phyloP scores from a whole-genome alignment of 176 grass and related monocot species.

The Oryza officinalis region DNA sequence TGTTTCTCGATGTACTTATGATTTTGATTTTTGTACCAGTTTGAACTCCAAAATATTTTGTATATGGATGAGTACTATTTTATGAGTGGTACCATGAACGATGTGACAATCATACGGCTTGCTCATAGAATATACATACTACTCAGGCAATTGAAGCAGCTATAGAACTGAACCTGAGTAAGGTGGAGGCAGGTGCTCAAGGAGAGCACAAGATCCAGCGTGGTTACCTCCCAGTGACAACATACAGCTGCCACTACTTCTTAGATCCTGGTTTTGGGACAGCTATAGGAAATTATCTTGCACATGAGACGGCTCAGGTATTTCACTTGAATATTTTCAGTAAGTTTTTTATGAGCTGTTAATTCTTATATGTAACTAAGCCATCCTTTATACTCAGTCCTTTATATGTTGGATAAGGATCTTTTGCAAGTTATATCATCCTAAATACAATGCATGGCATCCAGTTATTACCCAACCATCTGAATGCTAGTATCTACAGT shows the following conservation, averaged over 20 bases:
- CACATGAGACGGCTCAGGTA: slow-evolving; percentile 80
- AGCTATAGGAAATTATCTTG: slow-evolving; percentile 69
- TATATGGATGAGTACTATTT: neutral
- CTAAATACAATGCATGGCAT: neutral
- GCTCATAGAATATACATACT: slow-evolving; percentile 23
- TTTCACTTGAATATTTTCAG: slow-evolving; percentile 6
- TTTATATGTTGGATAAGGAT: slow-evolving; percentile 31
- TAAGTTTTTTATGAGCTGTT: slow-evolving; percentile 21
- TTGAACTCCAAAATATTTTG: slow-evolving; percentile 18
- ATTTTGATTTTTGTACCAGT: neutral
- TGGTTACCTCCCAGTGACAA: slow-evolving; percentile 93
- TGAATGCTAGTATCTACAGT: slow-evolving; percentile 20
- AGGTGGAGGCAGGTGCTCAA: slow-evolving; percentile 93
- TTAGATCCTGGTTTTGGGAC: slow-evolving; percentile 75
- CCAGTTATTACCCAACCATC: slow-evolving; percentile 10
- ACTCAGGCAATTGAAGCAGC: slow-evolving; percentile 92
- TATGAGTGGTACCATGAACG: neutral
- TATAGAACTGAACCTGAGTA: slow-evolving; percentile 86
- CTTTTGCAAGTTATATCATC: slow-evolving; percentile 8
- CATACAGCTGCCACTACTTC: slow-evolving; percentile 89
- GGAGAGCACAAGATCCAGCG: slow-evolving; percentile 99
- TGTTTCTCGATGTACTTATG: slow-evolving; percentile 11
- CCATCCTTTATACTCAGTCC: slow-evolving; percentile 9
- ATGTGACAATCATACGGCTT: slow-evolving; percentile 19
- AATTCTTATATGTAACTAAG: neutral